Conservation (phyloP, 805 yeast genomes). For the Ogataea siamensis region DNA sequence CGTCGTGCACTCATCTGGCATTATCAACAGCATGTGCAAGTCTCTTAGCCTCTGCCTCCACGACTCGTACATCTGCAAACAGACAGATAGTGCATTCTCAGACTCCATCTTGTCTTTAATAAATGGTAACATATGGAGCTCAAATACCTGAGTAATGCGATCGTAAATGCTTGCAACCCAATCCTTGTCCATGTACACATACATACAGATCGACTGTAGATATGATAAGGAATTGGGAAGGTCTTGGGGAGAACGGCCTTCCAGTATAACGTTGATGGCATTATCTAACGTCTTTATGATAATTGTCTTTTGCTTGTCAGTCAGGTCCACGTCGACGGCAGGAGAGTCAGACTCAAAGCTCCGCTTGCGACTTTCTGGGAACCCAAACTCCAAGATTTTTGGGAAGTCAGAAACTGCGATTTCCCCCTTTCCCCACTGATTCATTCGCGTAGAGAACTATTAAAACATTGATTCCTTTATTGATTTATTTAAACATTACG, state of each 20-base stretch:
- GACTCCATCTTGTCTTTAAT: constrained; percentile 3
- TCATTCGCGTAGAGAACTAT: background rate
- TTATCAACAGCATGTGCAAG: constrained; percentile 12
- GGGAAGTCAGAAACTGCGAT: constrained; percentile 6
- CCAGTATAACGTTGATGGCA: constrained; percentile 15
- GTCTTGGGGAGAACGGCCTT: constrained; percentile 5
- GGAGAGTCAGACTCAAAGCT: background rate
- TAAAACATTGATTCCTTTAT: background rate
- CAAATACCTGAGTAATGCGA: constrained; percentile 11
- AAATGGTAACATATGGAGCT: constrained; percentile 11
- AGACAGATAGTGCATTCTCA: constrained; percentile 1
- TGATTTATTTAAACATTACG: background rate
- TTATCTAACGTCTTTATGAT: constrained; percentile 6
- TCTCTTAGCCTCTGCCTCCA: constrained; percentile 17
- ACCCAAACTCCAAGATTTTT: background rate
- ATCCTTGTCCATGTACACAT: constrained; percentile 10
- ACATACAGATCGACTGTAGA: constrained; percentile 13
- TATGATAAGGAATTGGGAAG: constrained; percentile 14
- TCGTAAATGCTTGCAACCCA: constrained; percentile 11
- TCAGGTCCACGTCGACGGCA: background rate
- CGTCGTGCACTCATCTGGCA: constrained; percentile 19
- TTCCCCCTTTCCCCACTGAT: constrained; percentile 4
- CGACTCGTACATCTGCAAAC: constrained; percentile 7
- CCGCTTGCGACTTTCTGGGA: constrained; percentile 3
- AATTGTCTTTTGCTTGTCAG: background rate